Evolutionary conservation across 768 basidiomycete species (phyloP), one percentile per base, ranked within the genome.

Genomic region (Tricholoma terreum): DNA sequence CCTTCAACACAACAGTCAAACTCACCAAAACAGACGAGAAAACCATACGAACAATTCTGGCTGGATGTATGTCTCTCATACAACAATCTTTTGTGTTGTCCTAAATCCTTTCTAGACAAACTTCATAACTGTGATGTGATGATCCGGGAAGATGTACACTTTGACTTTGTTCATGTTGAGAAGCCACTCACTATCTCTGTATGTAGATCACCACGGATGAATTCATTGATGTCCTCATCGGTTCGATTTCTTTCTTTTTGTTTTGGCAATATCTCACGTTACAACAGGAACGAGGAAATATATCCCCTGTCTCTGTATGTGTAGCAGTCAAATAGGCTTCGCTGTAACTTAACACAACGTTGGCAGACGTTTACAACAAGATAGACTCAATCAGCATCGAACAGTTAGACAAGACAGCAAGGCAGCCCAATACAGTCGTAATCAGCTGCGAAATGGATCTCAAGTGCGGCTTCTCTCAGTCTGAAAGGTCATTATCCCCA

Each of bases 201-300:
- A 57, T 50, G 17, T 61, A 96, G 94, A 94, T 97, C 57, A 90
- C 92, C 7, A 90, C 88, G 4, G 96, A 98, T 69, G 93, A 98
- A 69, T 97, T 99, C 67, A 96, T 99, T 61, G 97, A 99, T 68
- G 92, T 98, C n/a, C 80, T 99, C 21, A 91, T 99, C 52, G 97
- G 94, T 86, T 65, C 67, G 65, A 27, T 21, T 46, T 38, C 30
- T 7, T 24, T 8, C 12, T 11, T 15, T 35, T 12, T 21, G 6
- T 38, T 17, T 36, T 58, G 6, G 22, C 4, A 14, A 12, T 34
- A 9, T 33, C 9, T 30, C 57, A 46, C 33, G 55, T 19, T 61
- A n/a, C 15, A 35, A 7, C 62, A 91, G 91, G 91, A 19, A 95
- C 90, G 6, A 83, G 96, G 64, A 98, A 98, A 80, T 98, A 98